A percentile compares a stretch with the other conserved stretches of the same genome.
Conservation (phyloP, 805 yeast genomes). For the Ascoidea rubescens region DNA sequence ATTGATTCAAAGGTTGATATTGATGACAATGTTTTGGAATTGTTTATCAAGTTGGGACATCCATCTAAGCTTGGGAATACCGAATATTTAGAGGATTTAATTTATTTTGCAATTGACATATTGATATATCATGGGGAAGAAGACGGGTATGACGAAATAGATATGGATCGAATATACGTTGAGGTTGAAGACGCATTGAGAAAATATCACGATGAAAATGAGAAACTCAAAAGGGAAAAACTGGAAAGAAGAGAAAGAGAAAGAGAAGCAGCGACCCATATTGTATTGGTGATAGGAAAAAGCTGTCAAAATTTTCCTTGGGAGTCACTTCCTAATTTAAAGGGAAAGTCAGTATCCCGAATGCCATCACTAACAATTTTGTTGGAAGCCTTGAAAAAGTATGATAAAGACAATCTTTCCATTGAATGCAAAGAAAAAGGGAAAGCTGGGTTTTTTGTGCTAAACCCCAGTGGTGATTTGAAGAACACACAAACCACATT, state of each 20-base stretch:
- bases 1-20: conserved; percentile 17
- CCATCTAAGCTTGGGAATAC: conserved; percentile 14
- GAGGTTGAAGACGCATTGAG: conserved; percentile 35
- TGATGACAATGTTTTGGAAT: conserved; percentile 32
- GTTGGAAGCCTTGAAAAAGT: conserved; percentile 19
- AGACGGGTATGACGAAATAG: conserved; percentile 52
- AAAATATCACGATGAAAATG: conserved; percentile 14
- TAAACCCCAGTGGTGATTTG: conserved; percentile 79
- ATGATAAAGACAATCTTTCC: conserved; percentile 4
- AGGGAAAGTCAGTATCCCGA: conserved; percentile 47
- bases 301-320: conserved; percentile 69
- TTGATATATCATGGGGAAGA: conserved; percentile 49
- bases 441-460: conserved; percentile 38
- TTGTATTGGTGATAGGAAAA: conserved; percentile 57
- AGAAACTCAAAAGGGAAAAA: conserved; percentile 6
- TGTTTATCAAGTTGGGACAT: conserved; percentile 35
- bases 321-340: conserved; percentile 62
- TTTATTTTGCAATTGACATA: conserved; percentile 47
- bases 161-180: conserved; percentile 38
- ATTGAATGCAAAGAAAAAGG: conserved; percentile 4
- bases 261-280: conserved; percentile 26
- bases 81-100: conserved; percentile 43
- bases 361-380: conserved; percentile 53
- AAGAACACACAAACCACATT: conserved; percentile 49
- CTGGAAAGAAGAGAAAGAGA: background rate